Conservation (phyloP, 1,284 basidiomycete genomes). For the Cryptococcus wingfieldii region DNA sequence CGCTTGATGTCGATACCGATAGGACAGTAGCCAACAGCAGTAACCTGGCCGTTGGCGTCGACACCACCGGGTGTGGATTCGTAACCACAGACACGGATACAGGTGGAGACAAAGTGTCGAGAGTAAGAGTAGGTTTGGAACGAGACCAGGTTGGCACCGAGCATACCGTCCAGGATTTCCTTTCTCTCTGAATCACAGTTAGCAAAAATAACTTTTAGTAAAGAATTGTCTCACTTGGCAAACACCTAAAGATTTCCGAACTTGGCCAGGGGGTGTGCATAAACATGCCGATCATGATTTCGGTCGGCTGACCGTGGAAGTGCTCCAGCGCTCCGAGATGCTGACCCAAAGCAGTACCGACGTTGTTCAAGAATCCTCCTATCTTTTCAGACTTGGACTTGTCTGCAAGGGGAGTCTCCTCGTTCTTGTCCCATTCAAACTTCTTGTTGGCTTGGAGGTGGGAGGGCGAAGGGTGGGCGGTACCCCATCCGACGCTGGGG, state of each 20-base stretch:
- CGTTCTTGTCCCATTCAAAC: constrained; percentile 33
- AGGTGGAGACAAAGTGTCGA: constrained; percentile 89
- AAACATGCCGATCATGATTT: constrained; percentile 76
- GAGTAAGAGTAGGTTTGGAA: constrained; percentile 98
- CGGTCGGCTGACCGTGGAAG: constrained; percentile 15
- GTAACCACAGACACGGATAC: constrained; percentile 92
- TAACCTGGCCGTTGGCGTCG: constrained; percentile 82
- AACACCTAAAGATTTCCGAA: constrained; percentile 90
- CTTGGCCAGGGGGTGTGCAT: constrained; percentile 97
- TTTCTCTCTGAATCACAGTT: constrained; percentile 58
- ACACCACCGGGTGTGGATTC: constrained; percentile 81
- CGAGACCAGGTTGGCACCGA: constrained; percentile 91
- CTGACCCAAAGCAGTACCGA: constrained; percentile 25
- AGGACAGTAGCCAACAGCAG: constrained; percentile 82
- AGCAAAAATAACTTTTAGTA: neutral
- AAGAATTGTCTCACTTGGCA: constrained; percentile 62
- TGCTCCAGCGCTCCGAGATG: constrained; percentile 21
- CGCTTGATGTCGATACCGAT: constrained; percentile 96
- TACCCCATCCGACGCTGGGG: constrained; percentile 21
- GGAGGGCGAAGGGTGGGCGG: constrained; percentile 25
- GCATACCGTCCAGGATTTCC: constrained; percentile 96
- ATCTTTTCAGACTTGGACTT: constrained; percentile 17
- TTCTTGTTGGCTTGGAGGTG: constrained; percentile 22
- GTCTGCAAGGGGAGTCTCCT: constrained; percentile 9
- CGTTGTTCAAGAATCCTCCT: constrained; percentile 28